These are phyloP conservation scores for Simplicillium sp. DNA, from an alignment of 2,329 filamentous ascomycete genomes.

Conservation along the genomic window DNA sequence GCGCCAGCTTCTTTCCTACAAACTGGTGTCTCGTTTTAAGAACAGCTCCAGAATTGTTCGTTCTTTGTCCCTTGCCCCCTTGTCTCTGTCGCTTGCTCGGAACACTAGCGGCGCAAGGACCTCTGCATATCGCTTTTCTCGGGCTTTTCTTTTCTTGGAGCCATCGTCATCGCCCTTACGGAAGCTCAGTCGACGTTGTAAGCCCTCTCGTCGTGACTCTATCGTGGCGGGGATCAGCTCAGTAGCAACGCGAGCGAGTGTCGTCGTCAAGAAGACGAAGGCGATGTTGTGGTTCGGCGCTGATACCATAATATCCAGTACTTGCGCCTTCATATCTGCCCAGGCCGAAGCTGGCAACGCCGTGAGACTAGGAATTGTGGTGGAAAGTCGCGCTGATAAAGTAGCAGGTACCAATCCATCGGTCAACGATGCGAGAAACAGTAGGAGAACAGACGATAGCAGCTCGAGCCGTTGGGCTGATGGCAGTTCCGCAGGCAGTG, in stretches of 20 bases:
- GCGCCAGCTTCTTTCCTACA: too few species aligned
- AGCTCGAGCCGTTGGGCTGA: slow-evolving; percentile 65
- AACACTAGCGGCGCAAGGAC: slow-evolving; percentile 58
- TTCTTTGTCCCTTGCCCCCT: slow-evolving; percentile 52
- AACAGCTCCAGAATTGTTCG: slow-evolving; percentile 63
- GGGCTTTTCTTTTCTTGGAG: slow-evolving; percentile 38
- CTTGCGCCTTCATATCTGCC: slow-evolving; percentile 34
- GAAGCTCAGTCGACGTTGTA: slow-evolving; percentile 38
- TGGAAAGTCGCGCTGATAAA: slow-evolving; percentile 62
- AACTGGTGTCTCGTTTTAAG: slow-evolving; percentile 17
- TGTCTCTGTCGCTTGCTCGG: slow-evolving; percentile 45
- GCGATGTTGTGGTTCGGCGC: slow-evolving; percentile 76
- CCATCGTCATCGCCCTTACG: slow-evolving; percentile 22
- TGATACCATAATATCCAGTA: slow-evolving; percentile 66
- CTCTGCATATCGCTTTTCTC: slow-evolving; percentile 54
- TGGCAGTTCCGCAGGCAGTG: slow-evolving; percentile 53
- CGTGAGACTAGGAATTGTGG: slow-evolving; percentile 35
- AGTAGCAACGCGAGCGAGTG: slow-evolving; percentile 47
- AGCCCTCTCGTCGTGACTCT: slow-evolving; percentile 18
- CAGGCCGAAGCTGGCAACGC: slow-evolving; percentile 16
- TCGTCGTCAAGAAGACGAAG: slow-evolving; percentile 78
- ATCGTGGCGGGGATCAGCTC: slow-evolving; percentile 34
- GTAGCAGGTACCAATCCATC: slow-evolving; percentile 68
- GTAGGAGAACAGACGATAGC: slow-evolving; percentile 59
- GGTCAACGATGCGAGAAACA: slow-evolving; percentile 64